Conservation (phyloP, 176 grass and related monocot genomes). For the Aegilops tauschii region DNA sequence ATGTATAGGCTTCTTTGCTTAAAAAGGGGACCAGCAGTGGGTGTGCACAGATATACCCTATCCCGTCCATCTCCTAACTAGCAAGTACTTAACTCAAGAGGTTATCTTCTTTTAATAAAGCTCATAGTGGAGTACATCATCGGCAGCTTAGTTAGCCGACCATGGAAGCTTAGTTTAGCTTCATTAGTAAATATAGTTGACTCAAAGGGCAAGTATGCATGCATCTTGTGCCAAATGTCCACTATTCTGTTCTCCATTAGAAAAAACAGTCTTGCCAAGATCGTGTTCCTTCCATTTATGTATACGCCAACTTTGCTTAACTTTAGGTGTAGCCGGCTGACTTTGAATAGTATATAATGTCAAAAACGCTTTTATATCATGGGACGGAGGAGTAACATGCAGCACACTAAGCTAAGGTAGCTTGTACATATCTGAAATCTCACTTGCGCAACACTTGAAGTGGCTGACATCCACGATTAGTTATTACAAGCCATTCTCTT, state of each 20-base stretch:
- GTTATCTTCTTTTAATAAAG: constrained; percentile 54
- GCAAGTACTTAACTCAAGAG: constrained; percentile 13
- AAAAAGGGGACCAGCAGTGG: constrained; percentile 36
- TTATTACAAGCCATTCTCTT: not conserved
- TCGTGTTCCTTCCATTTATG: not conserved
- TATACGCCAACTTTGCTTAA: constrained; percentile 41
- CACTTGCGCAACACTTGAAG: constrained; percentile 32
- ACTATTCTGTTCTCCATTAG: not conserved
- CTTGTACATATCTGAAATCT: constrained; percentile 33
- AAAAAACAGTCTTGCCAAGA: not conserved
- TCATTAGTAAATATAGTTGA: not conserved
- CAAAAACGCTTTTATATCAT: too few relatives aligned
- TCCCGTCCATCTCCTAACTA: constrained; percentile 12
- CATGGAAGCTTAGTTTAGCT: not conserved
- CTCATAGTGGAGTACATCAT: constrained; percentile 13
- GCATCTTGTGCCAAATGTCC: not conserved
- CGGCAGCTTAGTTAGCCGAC: not conserved
- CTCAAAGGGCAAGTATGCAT: not conserved
- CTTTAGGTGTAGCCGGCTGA: constrained; percentile 15
- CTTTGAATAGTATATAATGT: not conserved
- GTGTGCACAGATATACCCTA: not conserved
- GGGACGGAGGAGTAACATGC: not conserved
- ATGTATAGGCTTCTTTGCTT: constrained; percentile 36
- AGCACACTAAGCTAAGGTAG: constrained; percentile 4
- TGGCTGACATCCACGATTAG: constrained; percentile 28